Evolutionary conservation across 208 protist species (phyloP).

Genomic region (Vickermania ingenoplastis): DNA sequence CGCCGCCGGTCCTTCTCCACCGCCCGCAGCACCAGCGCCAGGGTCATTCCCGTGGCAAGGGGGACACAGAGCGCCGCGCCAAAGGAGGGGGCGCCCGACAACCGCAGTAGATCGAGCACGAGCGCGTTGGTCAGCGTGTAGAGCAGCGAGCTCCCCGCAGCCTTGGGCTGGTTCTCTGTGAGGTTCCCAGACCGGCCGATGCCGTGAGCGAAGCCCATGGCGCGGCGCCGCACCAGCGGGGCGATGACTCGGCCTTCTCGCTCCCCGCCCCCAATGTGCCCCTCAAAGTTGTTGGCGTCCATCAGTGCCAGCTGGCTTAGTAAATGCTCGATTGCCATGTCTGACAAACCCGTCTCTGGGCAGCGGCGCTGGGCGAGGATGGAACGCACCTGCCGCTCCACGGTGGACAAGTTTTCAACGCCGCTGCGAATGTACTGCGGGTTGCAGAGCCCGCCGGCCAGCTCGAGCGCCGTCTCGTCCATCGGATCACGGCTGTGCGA

Average conservation of each 20-base stretch:
- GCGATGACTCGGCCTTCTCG: constrained; percentile 91
- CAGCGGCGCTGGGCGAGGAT: constrained; percentile 83
- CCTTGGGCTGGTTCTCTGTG: constrained; percentile 94
- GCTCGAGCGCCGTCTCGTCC: constrained; percentile 30
- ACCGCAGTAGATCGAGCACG: constrained; percentile 63
- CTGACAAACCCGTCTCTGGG: constrained; percentile 82
- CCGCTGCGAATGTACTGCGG: constrained; percentile 43
- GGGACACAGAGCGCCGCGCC: constrained; percentile 84
- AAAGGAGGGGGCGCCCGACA: constrained; percentile 36
- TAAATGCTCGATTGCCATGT: constrained; percentile 79
- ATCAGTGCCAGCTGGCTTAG: constrained; percentile 90
- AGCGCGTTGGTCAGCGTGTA: constrained; percentile 87
- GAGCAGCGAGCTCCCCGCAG: constrained; percentile 94
- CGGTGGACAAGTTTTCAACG: constrained; percentile 29
- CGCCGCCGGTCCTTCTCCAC: constrained; percentile 24
- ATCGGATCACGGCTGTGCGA: too few relatives aligned
- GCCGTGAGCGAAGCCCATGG: constrained; percentile 91
- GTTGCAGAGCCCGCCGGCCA: constrained; percentile 35
- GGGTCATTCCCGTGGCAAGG: constrained; percentile 94
- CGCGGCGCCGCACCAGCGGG: constrained; percentile 68
- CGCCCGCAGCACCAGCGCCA: constrained; percentile 72
- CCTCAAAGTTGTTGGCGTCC: constrained; percentile 88
- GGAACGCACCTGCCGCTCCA: constrained; percentile 21
- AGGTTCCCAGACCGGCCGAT: constrained; percentile 94
- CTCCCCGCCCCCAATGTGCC: constrained; percentile 93